Conservation (phyloP, 2,329 filamentous ascomycete genomes). For the Microdochium trichocladiopsis region DNA sequence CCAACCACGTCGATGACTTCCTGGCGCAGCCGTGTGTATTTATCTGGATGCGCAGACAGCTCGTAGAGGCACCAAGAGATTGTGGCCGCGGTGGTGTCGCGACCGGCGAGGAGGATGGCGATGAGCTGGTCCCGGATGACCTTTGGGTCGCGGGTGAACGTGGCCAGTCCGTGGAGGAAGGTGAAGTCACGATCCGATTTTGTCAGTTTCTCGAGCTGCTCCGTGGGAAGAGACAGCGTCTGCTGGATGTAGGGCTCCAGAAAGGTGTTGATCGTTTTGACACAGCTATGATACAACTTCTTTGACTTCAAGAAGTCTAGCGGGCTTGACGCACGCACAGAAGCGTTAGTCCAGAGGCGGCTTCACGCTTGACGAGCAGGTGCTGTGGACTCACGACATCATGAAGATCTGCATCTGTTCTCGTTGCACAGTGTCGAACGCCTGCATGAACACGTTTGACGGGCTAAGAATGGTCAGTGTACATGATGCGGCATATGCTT, state of each 20-base stretch:
- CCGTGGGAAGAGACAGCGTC: conserved; percentile 51
- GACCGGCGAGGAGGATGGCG: conserved; percentile 61
- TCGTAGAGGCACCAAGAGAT: conserved; percentile 62
- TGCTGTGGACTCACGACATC: conserved; percentile 18
- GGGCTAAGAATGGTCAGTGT: conserved; percentile 26
- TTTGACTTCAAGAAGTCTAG: conserved; percentile 51
- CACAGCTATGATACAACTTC: conserved; percentile 46
- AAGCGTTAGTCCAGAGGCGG: no score
- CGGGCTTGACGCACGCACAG: conserved; percentile 36
- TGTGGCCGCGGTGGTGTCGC: conserved; percentile 62
- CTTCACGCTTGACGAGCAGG: neutral
- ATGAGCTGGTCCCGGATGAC: conserved; percentile 69
- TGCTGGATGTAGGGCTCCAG: conserved; percentile 61
- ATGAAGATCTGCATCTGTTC: conserved; percentile 55
- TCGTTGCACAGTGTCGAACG: conserved; percentile 62
- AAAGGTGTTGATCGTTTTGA: conserved; percentile 62
- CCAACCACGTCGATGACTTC: conserved; percentile 53
- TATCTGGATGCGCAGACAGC: conserved; percentile 48
- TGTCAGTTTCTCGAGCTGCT: conserved; percentile 60
- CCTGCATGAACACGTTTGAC: conserved; percentile 54
- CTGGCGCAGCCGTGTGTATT: conserved; percentile 49
- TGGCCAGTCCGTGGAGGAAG: conserved; percentile 69
- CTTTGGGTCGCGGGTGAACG: conserved; percentile 47
- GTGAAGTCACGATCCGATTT: conserved; percentile 61
- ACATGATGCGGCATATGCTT: neutral